Base-by-base conservation (phyloP, 441 rosid species). In the Mallotus japonicus region DNA sequence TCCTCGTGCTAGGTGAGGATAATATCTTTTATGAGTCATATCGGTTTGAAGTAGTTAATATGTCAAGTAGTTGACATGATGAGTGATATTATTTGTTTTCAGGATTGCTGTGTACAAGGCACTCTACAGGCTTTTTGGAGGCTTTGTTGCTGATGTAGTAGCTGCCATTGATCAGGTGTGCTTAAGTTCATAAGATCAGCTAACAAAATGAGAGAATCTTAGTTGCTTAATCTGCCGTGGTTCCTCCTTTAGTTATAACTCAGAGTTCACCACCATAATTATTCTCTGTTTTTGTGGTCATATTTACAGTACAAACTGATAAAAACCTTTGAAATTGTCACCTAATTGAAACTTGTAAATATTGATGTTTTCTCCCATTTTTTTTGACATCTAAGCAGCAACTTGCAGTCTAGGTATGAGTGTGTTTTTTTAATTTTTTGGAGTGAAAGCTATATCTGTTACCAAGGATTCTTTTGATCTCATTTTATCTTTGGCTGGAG, bases 21-120 rank as follows among this genome's bases (percentile, higher is more conserved):
- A 51, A 78, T 71, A 59, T 40, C 51, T 68, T 8, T 50, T 46
- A 61, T 40, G 58, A 58, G 59, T n/a, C 56, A 60, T 71, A 20
- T 65, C 64, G 65, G 58, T 34, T 66, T 24, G 47, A 72, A 60
- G 16, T 53, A 37, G 5, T n/a, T 70, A 28, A 32, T 49, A 57
- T 50, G 67, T 34, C 42, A 46, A 69, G 62, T 20, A 11, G 58
- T 65, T 79, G 63, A 70, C 67, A 42, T 54, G 42, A 47, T 42
- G 65, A 34, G 24, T 57, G 69, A 69, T 67, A 68, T 66, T 56
- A 42, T 76, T 67, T 71, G 5, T 78, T 69, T 70, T 71, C 83
- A 96, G 99, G 90, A 87, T 96, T 90, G 99, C 97, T 67, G 97
- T 96, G 70, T 96, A 96, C 80, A 96, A 96, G 77, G 97, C 98